Evolutionary conservation across 164 flowering plant genomes (phyloP), one percentile per base, ranked within the genome.

Genomic region (Malania oleifera): DNA sequence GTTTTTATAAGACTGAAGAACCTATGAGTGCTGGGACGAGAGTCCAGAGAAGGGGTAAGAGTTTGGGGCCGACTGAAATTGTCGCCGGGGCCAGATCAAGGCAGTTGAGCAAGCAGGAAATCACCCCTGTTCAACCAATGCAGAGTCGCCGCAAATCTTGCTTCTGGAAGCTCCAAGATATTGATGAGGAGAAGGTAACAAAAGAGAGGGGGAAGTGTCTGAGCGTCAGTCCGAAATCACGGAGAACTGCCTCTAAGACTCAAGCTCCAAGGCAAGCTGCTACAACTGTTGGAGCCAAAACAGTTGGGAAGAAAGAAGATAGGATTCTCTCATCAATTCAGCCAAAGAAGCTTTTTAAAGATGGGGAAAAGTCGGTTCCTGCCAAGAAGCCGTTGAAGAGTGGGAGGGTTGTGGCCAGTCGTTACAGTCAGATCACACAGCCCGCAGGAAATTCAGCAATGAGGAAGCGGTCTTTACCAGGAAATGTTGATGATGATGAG

Each of bases 311-410:
- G 81, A 83, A 74, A 41, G 86, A 81, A 19, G 81, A 73, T 28
- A 65, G 46, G 5, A 19, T 77, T 18, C 5, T 78, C 12, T 64
- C 76, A 15, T 53, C 73, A 27, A 70, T 86, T 57, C 84, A 85
- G 65, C 90, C 98, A 0, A 82, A 76, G 78, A 80, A 73, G 52
- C 82, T 91, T 5, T 88, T 91, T 69, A 73, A 48, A 63, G 89
- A 82, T 22, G 79, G 71, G 0, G 86, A 82, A 35, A 79, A 75
- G 31, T 68, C 81, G 0, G 73, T 51, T 44, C 11, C 63, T 1
- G 50, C 11, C 18, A 84, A 81, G 73, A 87, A 84, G 54, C 69
- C 84, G 7, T 0, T 52, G 28, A 85, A 71, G 67, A 58, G 57
- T 12, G 91, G 90, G 14, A 74, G 88, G 59, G 75, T 83, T 2